phyloP scores from a whole-genome alignment of 2,329 filamentous ascomycete genomes.

The Fusarium tupiense region DNA sequence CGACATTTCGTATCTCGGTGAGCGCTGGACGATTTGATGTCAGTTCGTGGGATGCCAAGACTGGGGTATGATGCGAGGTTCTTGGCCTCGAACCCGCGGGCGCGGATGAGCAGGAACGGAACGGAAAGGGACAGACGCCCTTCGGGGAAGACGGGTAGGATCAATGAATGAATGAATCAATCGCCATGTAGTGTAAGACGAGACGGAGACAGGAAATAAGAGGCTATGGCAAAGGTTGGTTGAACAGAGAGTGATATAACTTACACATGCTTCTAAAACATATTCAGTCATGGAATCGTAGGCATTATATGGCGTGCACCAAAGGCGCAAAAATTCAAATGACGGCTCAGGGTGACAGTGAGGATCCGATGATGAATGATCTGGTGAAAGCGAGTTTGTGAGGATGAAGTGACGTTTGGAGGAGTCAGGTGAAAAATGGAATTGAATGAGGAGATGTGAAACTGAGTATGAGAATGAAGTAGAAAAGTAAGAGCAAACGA shows the following conservation, averaged over 20 bases:
- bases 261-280: constrained; percentile 57
- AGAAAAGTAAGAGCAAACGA: constrained; percentile 29
- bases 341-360: constrained; percentile 28
- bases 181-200: background rate
- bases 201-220: constrained; percentile 1
- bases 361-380: constrained; percentile 1
- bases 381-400: constrained; percentile 4
- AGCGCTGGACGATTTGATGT: constrained; percentile 53
- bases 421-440: constrained; percentile 9
- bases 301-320: constrained; percentile 49
- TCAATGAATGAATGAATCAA: constrained; percentile 9
- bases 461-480: constrained; percentile 23
- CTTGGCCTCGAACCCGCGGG: constrained; percentile 42
- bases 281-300: constrained; percentile 48
- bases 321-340: constrained; percentile 41
- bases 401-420: constrained; percentile 24
- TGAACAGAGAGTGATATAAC: constrained; percentile 31
- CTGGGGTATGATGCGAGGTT: constrained; percentile 42
- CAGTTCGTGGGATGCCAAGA: constrained; percentile 50
- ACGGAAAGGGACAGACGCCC: constrained; percentile 21
- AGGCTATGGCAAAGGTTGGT: background rate
- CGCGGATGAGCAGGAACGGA: constrained; percentile 24
- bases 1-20: constrained; percentile 61
- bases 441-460: background rate
- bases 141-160: constrained; percentile 13